Evolutionary conservation across 202 grass and related monocot genomes (phyloP).

Genomic region (Schoenoplectus tabernaemontani): DNA sequence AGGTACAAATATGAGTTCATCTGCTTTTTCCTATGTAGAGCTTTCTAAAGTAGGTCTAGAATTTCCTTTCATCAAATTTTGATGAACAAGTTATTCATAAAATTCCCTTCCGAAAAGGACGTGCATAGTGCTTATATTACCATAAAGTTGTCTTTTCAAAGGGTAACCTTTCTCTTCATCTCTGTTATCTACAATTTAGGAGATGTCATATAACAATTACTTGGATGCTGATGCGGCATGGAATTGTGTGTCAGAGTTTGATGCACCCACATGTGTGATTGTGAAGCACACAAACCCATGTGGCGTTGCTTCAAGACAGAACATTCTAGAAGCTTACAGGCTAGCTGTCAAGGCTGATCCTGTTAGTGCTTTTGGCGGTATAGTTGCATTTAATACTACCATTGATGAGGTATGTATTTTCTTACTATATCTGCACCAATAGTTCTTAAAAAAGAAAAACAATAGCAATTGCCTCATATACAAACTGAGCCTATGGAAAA

Average conservation of each 20-base stretch:
- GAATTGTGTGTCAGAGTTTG: slow-evolving; percentile 92
- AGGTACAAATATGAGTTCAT: too few relatives aligned
- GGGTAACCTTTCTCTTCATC: too few relatives aligned
- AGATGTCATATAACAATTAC: slow-evolving; percentile 99
- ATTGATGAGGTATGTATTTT: slow-evolving; percentile 48
- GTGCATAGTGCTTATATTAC: not conserved
- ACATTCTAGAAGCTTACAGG: slow-evolving; percentile 79
- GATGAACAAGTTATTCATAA: not conserved
- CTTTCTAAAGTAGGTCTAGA: not conserved
- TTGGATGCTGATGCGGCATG: slow-evolving; percentile 96
- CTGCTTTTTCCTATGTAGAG: not conserved
- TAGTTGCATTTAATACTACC: slow-evolving; percentile 69
- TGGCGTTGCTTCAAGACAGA: slow-evolving; percentile 57
- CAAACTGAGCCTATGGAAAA: not conserved
- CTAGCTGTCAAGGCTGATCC: slow-evolving; percentile 86
- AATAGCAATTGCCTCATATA: not conserved
- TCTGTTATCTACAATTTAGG: slow-evolving; percentile 33
- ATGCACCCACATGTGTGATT: slow-evolving; percentile 76
- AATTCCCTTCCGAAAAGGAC: not conserved
- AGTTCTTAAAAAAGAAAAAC: not conserved
- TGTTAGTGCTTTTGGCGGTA: slow-evolving; percentile 89
- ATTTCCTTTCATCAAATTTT: not conserved
- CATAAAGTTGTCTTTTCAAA: not conserved
- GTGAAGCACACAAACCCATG: slow-evolving; percentile 98
- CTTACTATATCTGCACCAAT: not conserved